These are phyloP conservation scores for Pestalotiopsis sp. DNA, from an alignment of 2,329 filamentous ascomycete species.

Conservation along the genomic window DNA sequence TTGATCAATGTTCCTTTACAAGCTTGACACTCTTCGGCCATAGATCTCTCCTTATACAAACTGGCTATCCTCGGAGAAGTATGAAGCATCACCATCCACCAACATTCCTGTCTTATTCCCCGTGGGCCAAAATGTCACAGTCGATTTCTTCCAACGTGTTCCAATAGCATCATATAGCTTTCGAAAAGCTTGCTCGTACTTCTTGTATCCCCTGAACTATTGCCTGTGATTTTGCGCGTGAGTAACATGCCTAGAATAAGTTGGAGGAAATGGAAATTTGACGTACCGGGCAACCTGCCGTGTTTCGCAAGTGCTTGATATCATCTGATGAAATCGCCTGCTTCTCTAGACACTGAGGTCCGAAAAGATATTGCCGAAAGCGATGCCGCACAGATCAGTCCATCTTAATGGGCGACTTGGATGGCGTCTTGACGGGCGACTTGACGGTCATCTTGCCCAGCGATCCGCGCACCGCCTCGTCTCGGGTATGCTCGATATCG, in stretches of 20 bases:
- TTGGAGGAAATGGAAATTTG: too few species aligned
- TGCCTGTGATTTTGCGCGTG: too few species aligned
- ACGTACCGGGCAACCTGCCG: too few species aligned
- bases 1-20: background rate
- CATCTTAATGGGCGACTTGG: too few species aligned
- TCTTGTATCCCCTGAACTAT: background rate
- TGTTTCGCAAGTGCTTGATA: too few species aligned
- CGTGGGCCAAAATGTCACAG: background rate
- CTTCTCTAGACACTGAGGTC: too few species aligned
- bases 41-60: background rate
- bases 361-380: too few species aligned
- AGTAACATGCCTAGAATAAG: too few species aligned
- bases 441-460: background rate
- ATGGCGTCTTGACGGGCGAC: too few species aligned
- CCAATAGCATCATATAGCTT: background rate
- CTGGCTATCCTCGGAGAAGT: background rate
- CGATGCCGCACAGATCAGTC: too few species aligned
- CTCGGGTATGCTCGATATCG: background rate
- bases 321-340: too few species aligned
- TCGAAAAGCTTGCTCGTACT: background rate
- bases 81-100: background rate
- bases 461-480: background rate
- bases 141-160: background rate
- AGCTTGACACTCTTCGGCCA: background rate
- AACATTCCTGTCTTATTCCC: background rate